Percentiles rank a stretch among this genome's conserved stretches.
phyloP scores from a whole-genome alignment of 352 stramenopile genomes.

The Phytophthora agathidicida region DNA sequence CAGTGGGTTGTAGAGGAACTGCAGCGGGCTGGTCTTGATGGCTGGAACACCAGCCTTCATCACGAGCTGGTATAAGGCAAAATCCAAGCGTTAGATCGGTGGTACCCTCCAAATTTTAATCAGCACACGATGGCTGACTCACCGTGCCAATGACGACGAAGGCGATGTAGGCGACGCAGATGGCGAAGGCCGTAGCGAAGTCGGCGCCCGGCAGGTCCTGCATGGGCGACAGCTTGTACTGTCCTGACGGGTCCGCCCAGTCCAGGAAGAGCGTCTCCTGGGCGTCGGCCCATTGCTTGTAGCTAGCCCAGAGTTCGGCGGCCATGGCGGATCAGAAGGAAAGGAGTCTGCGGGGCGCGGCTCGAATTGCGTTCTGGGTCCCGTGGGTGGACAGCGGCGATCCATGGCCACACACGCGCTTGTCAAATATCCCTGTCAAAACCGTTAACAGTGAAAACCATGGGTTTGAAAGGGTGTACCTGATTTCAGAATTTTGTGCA shows the following conservation, averaged over 20 bases:
- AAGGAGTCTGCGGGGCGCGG: constrained; percentile 13
- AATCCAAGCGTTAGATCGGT: not conserved
- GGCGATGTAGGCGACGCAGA: constrained; percentile 64
- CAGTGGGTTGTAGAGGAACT: constrained; percentile 98
- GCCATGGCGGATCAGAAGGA: constrained; percentile 35
- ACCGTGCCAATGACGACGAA: constrained; percentile 77
- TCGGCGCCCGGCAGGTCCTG: constrained; percentile 50
- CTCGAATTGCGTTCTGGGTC: constrained; percentile 41
- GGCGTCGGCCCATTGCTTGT: constrained; percentile 66
- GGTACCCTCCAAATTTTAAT: constrained; percentile 27
- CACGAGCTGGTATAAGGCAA: constrained; percentile 31
- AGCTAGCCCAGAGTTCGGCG: constrained; percentile 50
- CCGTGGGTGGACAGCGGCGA: no score
- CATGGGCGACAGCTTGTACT: constrained; percentile 55
- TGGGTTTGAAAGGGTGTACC: no score
- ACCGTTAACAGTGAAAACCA: no score
- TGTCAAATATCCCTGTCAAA: no score
- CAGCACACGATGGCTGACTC: constrained; percentile 7
- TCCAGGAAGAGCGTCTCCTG: constrained; percentile 53
- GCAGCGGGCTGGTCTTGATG: constrained; percentile 83
- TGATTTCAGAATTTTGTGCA: no score
- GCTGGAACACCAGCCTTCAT: constrained; percentile 79
- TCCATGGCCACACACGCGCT: no score
- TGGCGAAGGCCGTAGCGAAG: constrained; percentile 61
- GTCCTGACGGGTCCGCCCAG: constrained; percentile 49